Conservation (phyloP, 78 protist genomes). For the Dictyostelium purpureum region DNA sequence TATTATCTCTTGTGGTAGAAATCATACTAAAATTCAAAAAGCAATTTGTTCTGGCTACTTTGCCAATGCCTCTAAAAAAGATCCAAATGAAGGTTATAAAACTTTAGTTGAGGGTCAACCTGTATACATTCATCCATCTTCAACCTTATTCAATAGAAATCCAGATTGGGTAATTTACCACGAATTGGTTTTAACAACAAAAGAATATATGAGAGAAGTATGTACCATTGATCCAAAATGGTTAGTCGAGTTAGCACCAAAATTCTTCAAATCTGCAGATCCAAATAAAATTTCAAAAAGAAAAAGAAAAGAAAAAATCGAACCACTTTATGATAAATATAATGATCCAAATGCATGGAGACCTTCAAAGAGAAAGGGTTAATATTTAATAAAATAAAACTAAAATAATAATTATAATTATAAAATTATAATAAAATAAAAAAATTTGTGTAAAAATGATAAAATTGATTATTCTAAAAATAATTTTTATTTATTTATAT, state of each 20-base stretch:
- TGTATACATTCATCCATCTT: conserved; percentile 97
- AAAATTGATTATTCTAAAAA: too few species aligned
- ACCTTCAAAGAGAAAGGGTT: conserved; percentile 80
- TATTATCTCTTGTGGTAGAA: conserved; percentile 89
- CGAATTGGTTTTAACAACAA: conserved; percentile 96
- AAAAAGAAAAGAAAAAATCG: conserved; percentile 92
- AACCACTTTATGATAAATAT: conserved; percentile 94
- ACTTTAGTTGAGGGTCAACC: conserved; percentile 94
- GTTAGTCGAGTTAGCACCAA: conserved; percentile 97
- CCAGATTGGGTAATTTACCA: conserved; percentile 98
- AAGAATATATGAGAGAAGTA: conserved; percentile 98
- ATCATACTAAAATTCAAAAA: conserved; percentile 86
- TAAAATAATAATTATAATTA: too few species aligned
- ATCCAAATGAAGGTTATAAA: conserved; percentile 97
- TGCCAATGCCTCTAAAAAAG: conserved; percentile 97
- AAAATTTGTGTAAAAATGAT: too few species aligned
- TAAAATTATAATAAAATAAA: too few species aligned
- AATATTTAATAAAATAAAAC: background rate
- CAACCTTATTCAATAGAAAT: conserved; percentile 93
- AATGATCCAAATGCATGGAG: conserved; percentile 95
- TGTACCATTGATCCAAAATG: conserved; percentile 96
- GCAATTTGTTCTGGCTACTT: conserved; percentile 97
- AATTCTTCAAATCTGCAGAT: conserved; percentile 89
- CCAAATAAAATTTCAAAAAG: conserved; percentile 89
- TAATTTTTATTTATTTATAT: too few species aligned